Base-by-base conservation (phyloP, 2,329 filamentous ascomycete species). In the Bertia moriformis region DNA sequence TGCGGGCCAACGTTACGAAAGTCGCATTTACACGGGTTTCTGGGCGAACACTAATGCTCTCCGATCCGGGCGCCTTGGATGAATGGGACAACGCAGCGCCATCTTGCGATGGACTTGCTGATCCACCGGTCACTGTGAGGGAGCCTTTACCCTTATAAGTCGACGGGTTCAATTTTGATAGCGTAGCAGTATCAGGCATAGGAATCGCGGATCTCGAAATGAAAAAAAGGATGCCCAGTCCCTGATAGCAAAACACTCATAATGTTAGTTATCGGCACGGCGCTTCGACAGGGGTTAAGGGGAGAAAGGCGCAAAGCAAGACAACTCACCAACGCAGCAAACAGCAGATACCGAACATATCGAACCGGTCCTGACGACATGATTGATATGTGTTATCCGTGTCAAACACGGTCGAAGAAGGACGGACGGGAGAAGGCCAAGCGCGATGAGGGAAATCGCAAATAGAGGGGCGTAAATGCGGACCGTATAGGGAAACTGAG, bases 1-100 rank as follows among this genome's bases (percentile, higher is more conserved):
- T 98, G 52, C 91, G 81, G 40, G 91, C 91, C 44, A 98, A 73
- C 17, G 88, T 94, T 39, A 98, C 87, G 54, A 98, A 98, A 10
- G 91, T 98, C 38, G 93, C 91, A 61, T 98, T 98, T 71, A 93
- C 85, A 52, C 85, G 83, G 43, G 78, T n/a, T 10, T n/a, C 24
- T 29, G 24, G 24, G 10, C 10, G 10, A 29, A n/a, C n/a, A 29
- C 10, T 29, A 10, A n/a, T n/a, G 24, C 24, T n/a, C n/a, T n/a
- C 24, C 24, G 24, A 29, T 10, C n/a, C n/a, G 24, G 10, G 10
- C 24, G 24, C 24, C n/a, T 29, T 29, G 10, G 10, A 10, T 10
- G 24, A 29, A 10, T 10, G 24, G 10, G 24, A 29, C n/a, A n/a
- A n/a, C n/a, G n/a, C n/a, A n/a, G n/a, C n/a, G n/a, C n/a, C n/a